Evolutionary conservation across 2,329 filamentous ascomycete genomes (phyloP).

Genomic region (Macrophomina phaseolina): DNA sequence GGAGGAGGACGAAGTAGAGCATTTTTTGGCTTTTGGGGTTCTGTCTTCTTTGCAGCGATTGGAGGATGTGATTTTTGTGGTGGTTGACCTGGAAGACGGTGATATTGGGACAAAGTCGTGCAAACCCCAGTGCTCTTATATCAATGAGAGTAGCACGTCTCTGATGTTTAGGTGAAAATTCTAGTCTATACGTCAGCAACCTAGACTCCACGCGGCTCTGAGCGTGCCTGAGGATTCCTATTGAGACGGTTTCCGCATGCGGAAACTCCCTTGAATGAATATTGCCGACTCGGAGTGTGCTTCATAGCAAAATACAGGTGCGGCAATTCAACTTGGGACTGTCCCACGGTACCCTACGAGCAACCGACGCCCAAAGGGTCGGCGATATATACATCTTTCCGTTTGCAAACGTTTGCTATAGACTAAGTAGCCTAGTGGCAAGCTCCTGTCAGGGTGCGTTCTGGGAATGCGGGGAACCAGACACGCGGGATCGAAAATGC

Average conservation of each 20-base stretch:
- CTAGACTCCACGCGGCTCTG: not conserved
- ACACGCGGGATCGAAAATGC: too few relatives aligned
- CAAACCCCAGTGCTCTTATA: not conserved
- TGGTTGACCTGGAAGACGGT: not conserved
- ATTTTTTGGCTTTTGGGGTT: not conserved
- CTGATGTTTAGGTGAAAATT: not conserved
- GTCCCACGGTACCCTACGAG: not conserved
- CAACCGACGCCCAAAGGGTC: not conserved
- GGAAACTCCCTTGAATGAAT: not conserved
- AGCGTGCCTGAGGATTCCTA: not conserved
- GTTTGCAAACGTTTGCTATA: not conserved
- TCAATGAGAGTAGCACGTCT: not conserved
- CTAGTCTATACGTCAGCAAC: not conserved
- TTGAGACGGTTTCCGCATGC: not conserved
- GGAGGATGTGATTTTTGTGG: not conserved
- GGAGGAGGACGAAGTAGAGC: not conserved
- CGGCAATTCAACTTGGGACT: not conserved
- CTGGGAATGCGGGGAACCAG: too few relatives aligned
- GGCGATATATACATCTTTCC: not conserved
- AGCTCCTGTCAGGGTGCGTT: too few relatives aligned
- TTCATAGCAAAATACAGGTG: too few relatives aligned
- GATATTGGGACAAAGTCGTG: not conserved
- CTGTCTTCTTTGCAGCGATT: not conserved
- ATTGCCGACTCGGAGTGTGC: too few relatives aligned
- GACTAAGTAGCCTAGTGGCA: not conserved